These are phyloP conservation scores for Astrephomene gubernaculifera DNA, from an alignment of 139 green algal species.

Conservation along the genomic window DNA sequence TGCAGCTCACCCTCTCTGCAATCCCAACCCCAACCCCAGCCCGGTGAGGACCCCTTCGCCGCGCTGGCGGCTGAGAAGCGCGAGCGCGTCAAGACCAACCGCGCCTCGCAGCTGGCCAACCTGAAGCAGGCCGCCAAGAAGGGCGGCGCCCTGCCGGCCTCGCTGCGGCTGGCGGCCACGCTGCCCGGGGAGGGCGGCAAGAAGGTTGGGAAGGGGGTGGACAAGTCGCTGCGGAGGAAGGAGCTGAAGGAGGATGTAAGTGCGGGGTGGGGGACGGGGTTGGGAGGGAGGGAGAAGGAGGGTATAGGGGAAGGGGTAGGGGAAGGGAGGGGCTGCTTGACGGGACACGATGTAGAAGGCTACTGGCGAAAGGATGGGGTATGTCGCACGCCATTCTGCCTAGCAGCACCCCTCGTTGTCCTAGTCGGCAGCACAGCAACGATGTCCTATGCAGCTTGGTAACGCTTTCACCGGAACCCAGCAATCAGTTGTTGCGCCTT, in stretches of 20 bases:
- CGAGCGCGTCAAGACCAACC: constrained; percentile 81
- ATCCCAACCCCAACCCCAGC: constrained; percentile 60
- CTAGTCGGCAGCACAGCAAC: no score
- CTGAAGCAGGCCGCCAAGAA: constrained; percentile 74
- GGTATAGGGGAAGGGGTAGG: neutral
- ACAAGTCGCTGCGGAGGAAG: constrained; percentile 66
- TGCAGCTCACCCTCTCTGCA: neutral
- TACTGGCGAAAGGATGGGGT: neutral
- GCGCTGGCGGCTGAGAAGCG: constrained; percentile 78
- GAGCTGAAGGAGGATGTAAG: constrained; percentile 79
- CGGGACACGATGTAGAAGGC: no score
- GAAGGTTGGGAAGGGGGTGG: constrained; percentile 43
- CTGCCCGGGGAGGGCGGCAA: constrained; percentile 77
- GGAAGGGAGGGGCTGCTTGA: neutral
- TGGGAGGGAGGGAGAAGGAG: neutral
- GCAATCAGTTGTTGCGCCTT: no score
- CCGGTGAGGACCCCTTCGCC: constrained; percentile 92
- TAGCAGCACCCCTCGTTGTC: neutral
- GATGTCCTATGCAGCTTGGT: no score
- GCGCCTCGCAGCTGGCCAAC: constrained; percentile 82
- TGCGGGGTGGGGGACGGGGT: neutral
- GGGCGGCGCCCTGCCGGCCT: constrained; percentile 70
- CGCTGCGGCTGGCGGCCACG: constrained; percentile 77
- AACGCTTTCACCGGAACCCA: neutral
- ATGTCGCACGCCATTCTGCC: neutral